Percentiles rank a stretch among this genome's conserved stretches.
Conservation (phyloP, 306 rosid species). For the Betula pendula region DNA sequence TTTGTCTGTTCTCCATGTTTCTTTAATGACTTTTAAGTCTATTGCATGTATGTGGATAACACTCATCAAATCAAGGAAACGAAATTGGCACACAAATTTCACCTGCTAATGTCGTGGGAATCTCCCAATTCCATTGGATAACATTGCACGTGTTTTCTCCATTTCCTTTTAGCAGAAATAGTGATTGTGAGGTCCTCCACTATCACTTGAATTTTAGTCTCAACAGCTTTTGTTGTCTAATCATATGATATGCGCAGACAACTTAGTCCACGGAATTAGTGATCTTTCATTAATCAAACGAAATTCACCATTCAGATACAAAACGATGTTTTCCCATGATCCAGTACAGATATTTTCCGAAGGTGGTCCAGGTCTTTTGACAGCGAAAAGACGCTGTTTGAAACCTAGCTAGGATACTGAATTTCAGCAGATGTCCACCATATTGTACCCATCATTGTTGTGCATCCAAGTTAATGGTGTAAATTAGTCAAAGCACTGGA, state of each 20-base stretch:
- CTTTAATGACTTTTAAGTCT: too few relatives aligned
- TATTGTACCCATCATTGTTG: not conserved
- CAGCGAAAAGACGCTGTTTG: not conserved
- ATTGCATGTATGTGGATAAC: too few relatives aligned
- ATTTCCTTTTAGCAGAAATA: not conserved
- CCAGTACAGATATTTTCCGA: too few relatives aligned
- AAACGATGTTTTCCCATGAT: not conserved
- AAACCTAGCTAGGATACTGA: not conserved
- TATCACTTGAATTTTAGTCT: not conserved
- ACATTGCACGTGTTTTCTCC: not conserved
- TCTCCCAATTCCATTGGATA: not conserved
- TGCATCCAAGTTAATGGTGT: conserved; percentile 1
- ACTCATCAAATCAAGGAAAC: too few relatives aligned
- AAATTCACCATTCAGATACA: not conserved
- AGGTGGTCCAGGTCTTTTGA: conserved; percentile 18
- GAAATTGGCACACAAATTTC: too few relatives aligned
- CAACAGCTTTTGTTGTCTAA: not conserved
- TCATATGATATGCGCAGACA: not conserved
- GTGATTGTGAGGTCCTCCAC: not conserved
- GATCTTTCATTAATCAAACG: not conserved
- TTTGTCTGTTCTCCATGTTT: too few relatives aligned
- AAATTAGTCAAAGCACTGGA: conserved; percentile 14
- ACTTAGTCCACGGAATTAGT: not conserved
- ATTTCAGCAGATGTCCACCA: conserved; percentile 21
- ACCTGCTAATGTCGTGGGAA: not conserved